phyloP scores from a whole-genome alignment of 345 rosid genomes.

The Toxicodendron radicans region DNA sequence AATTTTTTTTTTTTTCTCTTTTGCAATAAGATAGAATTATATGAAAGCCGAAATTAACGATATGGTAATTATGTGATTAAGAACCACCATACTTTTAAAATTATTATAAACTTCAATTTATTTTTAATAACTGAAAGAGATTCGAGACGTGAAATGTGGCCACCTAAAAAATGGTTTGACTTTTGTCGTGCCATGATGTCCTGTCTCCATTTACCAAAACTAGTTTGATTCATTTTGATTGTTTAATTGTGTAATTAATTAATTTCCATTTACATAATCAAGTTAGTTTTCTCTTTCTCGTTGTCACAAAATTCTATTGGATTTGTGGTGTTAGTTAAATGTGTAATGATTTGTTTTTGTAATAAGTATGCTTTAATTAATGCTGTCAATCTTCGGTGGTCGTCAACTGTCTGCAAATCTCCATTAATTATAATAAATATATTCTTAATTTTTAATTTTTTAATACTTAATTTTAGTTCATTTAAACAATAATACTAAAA shows the following conservation, averaged over 20 bases:
- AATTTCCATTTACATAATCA: not conserved
- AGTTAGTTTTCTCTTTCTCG: not conserved
- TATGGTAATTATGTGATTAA: too few species aligned
- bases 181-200: not conserved
- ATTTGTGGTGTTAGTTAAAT: not conserved
- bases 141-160: not conserved
- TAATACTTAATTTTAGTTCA: too few species aligned
- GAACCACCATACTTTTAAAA: not conserved
- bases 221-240: not conserved
- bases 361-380: not conserved
- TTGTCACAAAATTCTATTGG: slow-evolving; percentile 3
- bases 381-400: slow-evolving; percentile 2
- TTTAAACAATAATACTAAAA: too few species aligned
- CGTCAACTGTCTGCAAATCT: slow-evolving; percentile 1
- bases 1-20: too few species aligned
- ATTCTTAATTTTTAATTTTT: too few species aligned
- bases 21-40: not conserved
- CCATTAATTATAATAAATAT: too few species aligned
- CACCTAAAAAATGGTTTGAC: not conserved
- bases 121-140: not conserved
- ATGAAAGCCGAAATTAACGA: too few species aligned
- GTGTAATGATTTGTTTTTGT: not conserved
- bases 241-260: not conserved
- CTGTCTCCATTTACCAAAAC: not conserved
- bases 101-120: too few species aligned